Evolutionary conservation across 129 eudicot genomes (phyloP).

Genomic region (Smallanthus sonchifolius): DNA sequence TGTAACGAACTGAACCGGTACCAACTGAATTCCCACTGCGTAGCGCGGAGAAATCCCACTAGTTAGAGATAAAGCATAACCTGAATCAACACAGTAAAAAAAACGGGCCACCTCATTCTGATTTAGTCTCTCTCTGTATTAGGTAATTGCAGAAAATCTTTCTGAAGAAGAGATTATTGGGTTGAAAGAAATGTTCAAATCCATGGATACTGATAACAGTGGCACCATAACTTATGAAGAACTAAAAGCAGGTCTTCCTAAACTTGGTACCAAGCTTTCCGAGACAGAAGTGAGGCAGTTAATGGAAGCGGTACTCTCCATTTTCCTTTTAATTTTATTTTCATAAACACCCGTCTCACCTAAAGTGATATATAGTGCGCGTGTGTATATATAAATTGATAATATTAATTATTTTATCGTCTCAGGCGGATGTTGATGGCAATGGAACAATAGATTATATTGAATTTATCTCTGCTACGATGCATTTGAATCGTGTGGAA

Average conservation of each 20-base stretch:
- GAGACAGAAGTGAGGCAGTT: constrained; percentile 89
- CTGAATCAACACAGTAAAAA: background rate
- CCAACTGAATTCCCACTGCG: too few species aligned
- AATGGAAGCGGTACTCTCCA: constrained; percentile 80
- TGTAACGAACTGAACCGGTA: too few species aligned
- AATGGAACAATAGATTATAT: constrained; percentile 93
- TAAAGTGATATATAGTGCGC: background rate
- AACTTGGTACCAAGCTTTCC: constrained; percentile 89
- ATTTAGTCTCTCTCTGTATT: constrained; percentile 15
- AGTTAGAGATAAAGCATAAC: background rate
- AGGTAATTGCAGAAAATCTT: constrained; percentile 95
- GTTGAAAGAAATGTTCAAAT: constrained; percentile 91
- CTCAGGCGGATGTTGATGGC: constrained; percentile 96
- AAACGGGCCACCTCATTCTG: constrained; percentile 4
- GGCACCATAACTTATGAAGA: constrained; percentile 94
- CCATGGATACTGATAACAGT: constrained; percentile 92
- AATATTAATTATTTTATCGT: background rate
- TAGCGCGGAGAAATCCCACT: too few species aligned
- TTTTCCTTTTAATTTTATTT: background rate
- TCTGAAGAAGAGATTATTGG: constrained; percentile 96
- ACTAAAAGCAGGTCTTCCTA: constrained; percentile 85
- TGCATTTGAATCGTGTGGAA: constrained; percentile 95
- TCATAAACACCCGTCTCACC: background rate
- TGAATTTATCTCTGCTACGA: constrained; percentile 92
- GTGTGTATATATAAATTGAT: background rate